Evolutionary conservation across 2,329 filamentous ascomycete species (phyloP), one percentile per base, ranked within the genome.

Genomic region (Neonectria punicea): DNA sequence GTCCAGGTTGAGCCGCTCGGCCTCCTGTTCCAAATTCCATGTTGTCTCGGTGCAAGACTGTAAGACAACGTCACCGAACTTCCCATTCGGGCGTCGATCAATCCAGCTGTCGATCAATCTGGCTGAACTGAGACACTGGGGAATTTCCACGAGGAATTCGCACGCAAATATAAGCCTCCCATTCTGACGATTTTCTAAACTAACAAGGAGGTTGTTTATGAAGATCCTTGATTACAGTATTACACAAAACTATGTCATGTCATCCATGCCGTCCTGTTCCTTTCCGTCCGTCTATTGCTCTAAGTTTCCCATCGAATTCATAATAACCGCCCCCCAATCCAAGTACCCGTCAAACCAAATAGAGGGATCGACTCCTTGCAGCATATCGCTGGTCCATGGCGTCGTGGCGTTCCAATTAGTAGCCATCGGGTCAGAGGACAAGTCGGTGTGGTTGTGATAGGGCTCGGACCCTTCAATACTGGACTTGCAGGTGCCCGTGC

Each of bases 331-430:
- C 1, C 75, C 74, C 78, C 78, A 80, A 16, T 80, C 78, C 2
- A 79, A 46, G 36, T 79, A 77, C 0, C 76, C 77, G 25, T 80
- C 78, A 41, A 79, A 78, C 76, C 76, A 80, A 3, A 79, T 55
- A 0, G 72, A 76, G 0, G 78, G 78, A 6, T 80, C 78, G 1
- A 79, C 68, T 0, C 77, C 77, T 1, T 78, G 76, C 1, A 80
- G 57, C 58, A 77, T 54, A 14, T 79, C 77, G 1, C 68, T 74
- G 5, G 70, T 73, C 78, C 77, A 80, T 0, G 73, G 73, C 2
- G 70, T 74, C 5, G 70, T 74, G 0, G 66, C 63, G 18, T 74
- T 70, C 61, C 74, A 74, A 9, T 75, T 76, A 4, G 73, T 56
- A 22, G 72, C 68, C 9, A 73, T 68, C 14, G 68, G 58, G 8